Conservation (phyloP, 1,284 basidiomycete species). For the Ceratobasidium papillatum region DNA sequence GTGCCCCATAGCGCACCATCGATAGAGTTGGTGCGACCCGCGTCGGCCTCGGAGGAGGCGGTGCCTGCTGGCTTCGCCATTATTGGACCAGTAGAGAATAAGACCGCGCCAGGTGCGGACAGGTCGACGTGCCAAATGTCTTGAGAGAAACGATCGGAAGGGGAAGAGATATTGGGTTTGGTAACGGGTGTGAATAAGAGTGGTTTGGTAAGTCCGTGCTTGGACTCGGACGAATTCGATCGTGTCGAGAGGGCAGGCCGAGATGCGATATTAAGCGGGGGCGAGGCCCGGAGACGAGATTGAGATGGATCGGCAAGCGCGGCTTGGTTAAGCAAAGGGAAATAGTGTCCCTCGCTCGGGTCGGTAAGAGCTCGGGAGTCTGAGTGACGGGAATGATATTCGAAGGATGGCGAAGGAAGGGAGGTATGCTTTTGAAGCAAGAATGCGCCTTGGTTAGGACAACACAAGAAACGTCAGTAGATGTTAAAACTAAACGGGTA, state of each 20-base stretch:
- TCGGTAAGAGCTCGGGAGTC: conserved; percentile 22
- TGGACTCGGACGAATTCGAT: conserved; percentile 10
- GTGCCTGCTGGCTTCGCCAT: conserved; percentile 27
- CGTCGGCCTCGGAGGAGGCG: conserved; percentile 19
- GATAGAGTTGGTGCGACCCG: not conserved
- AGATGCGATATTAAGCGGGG: conserved; percentile 9
- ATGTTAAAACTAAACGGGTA: conserved; percentile 7
- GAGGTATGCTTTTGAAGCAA: conserved; percentile 33
- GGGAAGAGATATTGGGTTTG: conserved; percentile 5
- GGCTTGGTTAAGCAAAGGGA: conserved; percentile 25
- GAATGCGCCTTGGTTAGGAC: conserved; percentile 27
- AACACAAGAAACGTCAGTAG: conserved; percentile 24
- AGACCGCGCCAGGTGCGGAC: conserved; percentile 17
- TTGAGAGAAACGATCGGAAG: conserved; percentile 17
- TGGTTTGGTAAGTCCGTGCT: conserved; percentile 1
- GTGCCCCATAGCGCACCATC: conserved; percentile 10
- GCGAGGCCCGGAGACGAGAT: not conserved
- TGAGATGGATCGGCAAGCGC: conserved; percentile 24
- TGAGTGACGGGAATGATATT: conserved; percentile 5
- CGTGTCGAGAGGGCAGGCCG: conserved; percentile 2
- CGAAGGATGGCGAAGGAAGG: conserved; percentile 11
- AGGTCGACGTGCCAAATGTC: conserved; percentile 25
- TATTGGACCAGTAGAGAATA: conserved; percentile 35
- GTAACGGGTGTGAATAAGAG: conserved; percentile 5
- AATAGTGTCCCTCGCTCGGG: not conserved